phyloP scores from a whole-genome alignment of 441 rosid species.

The Francoa sonchifolia region DNA sequence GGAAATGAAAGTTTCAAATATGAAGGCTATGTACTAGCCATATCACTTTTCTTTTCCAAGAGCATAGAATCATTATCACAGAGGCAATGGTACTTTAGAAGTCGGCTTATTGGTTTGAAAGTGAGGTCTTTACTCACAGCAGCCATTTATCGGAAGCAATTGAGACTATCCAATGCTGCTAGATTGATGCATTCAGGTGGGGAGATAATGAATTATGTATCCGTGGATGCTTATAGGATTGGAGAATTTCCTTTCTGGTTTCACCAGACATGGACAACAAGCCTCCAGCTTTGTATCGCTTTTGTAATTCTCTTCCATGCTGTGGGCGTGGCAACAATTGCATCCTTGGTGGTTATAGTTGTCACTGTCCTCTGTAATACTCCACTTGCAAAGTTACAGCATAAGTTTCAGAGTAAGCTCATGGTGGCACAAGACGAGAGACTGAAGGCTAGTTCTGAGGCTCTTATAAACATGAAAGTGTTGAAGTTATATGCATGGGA shows the following conservation, averaged over 20 bases:
- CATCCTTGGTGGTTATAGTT: constrained; percentile 57
- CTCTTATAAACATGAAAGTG: constrained; percentile 82
- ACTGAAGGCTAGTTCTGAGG: constrained; percentile 46
- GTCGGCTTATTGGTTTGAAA: constrained; percentile 67
- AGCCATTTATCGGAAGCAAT: constrained; percentile 73
- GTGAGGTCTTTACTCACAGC: constrained; percentile 79
- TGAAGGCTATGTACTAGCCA: constrained; percentile 71
- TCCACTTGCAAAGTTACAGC: constrained; percentile 74
- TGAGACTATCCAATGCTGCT: constrained; percentile 65
- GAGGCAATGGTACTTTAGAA: constrained; percentile 87
- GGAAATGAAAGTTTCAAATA: constrained; percentile 52
- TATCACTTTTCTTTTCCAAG: constrained; percentile 51
- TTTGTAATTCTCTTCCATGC: constrained; percentile 61
- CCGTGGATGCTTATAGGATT: constrained; percentile 83
- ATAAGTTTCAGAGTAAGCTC: constrained; percentile 55
- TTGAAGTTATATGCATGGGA: constrained; percentile 93
- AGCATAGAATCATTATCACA: constrained; percentile 68
- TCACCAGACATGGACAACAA: constrained; percentile 92
- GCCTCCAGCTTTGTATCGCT: constrained; percentile 71
- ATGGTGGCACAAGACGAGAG: constrained; percentile 81
- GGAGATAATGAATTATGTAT: constrained; percentile 83
- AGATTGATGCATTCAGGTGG: constrained; percentile 68
- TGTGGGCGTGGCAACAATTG: constrained; percentile 78
- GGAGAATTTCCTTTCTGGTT: constrained; percentile 97
- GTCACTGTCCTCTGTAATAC: constrained; percentile 46